These are phyloP conservation scores for Stagonosporopsis rhizophila DNA, from an alignment of 2,329 filamentous ascomycete species.

Conservation along the genomic window DNA sequence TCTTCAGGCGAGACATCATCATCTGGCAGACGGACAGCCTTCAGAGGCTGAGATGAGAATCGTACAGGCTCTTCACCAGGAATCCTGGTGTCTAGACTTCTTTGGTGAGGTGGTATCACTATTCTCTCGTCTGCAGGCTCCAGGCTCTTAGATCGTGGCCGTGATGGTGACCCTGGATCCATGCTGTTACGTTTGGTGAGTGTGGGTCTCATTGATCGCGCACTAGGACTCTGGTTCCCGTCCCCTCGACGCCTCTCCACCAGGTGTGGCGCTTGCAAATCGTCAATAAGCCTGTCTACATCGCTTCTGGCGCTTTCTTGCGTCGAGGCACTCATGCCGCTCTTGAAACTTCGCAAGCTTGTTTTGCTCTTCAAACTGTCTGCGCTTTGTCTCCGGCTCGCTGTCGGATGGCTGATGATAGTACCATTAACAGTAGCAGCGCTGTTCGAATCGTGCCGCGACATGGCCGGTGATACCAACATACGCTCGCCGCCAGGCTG, in stretches of 20 bases:
- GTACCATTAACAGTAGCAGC: constrained; percentile 7
- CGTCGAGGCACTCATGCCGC: constrained; percentile 50
- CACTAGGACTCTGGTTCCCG: constrained; percentile 27
- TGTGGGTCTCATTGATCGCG: constrained; percentile 32
- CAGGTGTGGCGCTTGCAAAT: constrained; percentile 67
- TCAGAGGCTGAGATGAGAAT: constrained; percentile 53
- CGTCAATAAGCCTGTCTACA: constrained; percentile 74
- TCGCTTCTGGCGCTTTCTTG: constrained; percentile 62
- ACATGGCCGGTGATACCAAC: constrained; percentile 58
- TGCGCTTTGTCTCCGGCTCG: constrained; percentile 43
- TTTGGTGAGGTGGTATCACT: constrained; percentile 36
- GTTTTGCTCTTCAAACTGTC: constrained; percentile 60
- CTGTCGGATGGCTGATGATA: constrained; percentile 5
- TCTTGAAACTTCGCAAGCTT: constrained; percentile 58
- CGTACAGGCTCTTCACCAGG: constrained; percentile 51
- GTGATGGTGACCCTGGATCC: constrained; percentile 18
- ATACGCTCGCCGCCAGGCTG: constrained; percentile 62
- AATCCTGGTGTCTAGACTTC: constrained; percentile 53
- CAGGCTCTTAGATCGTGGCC: constrained; percentile 36
- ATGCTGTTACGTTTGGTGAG: constrained; percentile 40
- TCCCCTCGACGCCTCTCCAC: constrained; percentile 27
- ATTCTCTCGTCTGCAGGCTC: constrained; percentile 25
- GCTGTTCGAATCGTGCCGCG: constrained; percentile 32
- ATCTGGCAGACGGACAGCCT: constrained; percentile 57
- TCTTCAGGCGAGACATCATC: constrained; percentile 35